These are phyloP conservation scores for Cordyceps cicadae DNA, from an alignment of 2,329 filamentous ascomycete genomes.

Conservation along the genomic window DNA sequence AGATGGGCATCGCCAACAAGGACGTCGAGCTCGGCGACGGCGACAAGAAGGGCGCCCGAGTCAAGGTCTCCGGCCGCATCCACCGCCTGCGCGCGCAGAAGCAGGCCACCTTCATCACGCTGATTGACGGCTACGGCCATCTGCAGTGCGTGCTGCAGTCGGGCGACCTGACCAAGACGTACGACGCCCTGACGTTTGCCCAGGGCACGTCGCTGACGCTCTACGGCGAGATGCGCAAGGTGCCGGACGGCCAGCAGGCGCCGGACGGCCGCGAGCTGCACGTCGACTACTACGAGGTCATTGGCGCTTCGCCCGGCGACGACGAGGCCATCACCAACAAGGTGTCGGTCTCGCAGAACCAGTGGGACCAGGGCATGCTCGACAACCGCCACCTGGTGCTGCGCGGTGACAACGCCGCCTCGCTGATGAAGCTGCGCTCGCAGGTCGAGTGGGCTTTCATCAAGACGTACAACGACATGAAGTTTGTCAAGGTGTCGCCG, in stretches of 20 bases:
- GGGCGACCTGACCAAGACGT: slow-evolving; percentile 80
- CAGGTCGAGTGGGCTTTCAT: slow-evolving; percentile 75
- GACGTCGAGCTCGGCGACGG: slow-evolving; percentile 52
- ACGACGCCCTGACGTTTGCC: slow-evolving; percentile 78
- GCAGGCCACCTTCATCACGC: slow-evolving; percentile 76
- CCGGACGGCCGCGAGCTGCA: slow-evolving; percentile 81
- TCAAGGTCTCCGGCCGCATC: slow-evolving; percentile 73
- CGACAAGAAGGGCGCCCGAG: slow-evolving; percentile 57
- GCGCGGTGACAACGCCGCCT: slow-evolving; percentile 74
- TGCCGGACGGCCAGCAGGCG: slow-evolving; percentile 69
- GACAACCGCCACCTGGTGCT: slow-evolving; percentile 80
- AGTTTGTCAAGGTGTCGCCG: slow-evolving; percentile 75
- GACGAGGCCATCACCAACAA: slow-evolving; percentile 87
- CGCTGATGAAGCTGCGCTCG: slow-evolving; percentile 79
- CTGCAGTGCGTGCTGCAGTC: slow-evolving; percentile 73
- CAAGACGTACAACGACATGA: slow-evolving; percentile 66
- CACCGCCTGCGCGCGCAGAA: slow-evolving; percentile 77
- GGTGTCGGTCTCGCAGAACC: slow-evolving; percentile 39
- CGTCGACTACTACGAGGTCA: slow-evolving; percentile 79
- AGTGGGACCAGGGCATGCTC: slow-evolving; percentile 50
- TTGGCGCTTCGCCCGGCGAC: slow-evolving; percentile 71
- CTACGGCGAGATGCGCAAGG: slow-evolving; percentile 72
- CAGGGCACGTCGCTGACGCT: slow-evolving; percentile 82
- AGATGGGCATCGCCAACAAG: slow-evolving; percentile 68
- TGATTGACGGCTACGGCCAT: slow-evolving; percentile 69